phyloP scores from a whole-genome alignment of 345 rosid species.

The Iberis pinnata region DNA sequence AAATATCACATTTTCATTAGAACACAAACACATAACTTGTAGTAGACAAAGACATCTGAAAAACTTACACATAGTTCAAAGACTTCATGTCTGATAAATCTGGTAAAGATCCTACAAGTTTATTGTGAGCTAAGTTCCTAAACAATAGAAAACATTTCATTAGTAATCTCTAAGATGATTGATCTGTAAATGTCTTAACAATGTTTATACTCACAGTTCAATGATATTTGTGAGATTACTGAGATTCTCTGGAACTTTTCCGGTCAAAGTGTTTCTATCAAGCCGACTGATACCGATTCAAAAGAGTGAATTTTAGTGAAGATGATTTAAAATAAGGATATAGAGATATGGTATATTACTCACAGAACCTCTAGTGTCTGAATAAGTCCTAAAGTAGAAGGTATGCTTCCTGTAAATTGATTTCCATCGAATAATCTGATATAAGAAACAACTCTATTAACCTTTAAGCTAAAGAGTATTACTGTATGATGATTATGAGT shows the following conservation, averaged over 20 bases:
- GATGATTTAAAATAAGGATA: background rate
- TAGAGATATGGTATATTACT: conserved; percentile 34
- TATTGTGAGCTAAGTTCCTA: conserved; percentile 85
- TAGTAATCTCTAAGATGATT: background rate
- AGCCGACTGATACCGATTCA: conserved; percentile 65
- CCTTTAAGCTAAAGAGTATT: background rate
- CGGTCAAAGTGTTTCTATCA: conserved; percentile 69
- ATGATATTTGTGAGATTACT: conserved; percentile 63
- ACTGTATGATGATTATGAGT: background rate
- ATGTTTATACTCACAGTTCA: conserved; percentile 55
- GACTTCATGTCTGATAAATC: conserved; percentile 58
- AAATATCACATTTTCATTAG: conserved; percentile 6
- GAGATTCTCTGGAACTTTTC: conserved; percentile 57
- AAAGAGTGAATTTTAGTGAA: conserved; percentile 1
- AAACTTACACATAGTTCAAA: conserved; percentile 69
- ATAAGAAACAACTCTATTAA: conserved; percentile 4
- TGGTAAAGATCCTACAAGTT: conserved; percentile 68
- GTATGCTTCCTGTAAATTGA: conserved; percentile 59
- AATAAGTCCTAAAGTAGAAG: conserved; percentile 56
- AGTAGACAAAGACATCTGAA: background rate
- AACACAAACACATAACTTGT: conserved; percentile 4
- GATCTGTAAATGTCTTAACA: background rate
- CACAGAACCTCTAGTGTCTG: conserved; percentile 95
- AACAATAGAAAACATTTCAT: conserved; percentile 9
- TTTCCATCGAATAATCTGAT: conserved; percentile 75